Conservation (phyloP, 768 basidiomycete genomes). For the Lentinus brumalis region DNA sequence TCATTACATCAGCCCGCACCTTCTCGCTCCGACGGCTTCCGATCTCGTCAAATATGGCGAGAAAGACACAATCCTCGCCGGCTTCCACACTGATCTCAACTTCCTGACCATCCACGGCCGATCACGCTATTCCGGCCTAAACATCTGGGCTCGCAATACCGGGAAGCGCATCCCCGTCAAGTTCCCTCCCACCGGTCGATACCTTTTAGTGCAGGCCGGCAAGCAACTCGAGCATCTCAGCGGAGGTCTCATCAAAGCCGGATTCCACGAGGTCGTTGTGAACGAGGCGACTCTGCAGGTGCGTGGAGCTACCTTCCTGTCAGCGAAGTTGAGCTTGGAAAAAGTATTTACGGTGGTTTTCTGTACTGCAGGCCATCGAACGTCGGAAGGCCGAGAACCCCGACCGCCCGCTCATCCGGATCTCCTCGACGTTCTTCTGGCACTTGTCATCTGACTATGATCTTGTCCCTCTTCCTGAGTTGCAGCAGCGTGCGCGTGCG, state of each 20-base stretch:
- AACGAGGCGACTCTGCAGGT: conserved; percentile 78
- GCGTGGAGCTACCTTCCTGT: conserved; percentile 19
- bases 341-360: not conserved
- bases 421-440: conserved; percentile 97
- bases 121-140: conserved; percentile 82
- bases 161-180: conserved; percentile 88
- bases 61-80: conserved; percentile 85
- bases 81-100: conserved; percentile 94
- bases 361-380: conserved; percentile 55
- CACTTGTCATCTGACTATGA: conserved; percentile 86
- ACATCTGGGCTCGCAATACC: conserved; percentile 94
- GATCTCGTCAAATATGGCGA: conserved; percentile 79
- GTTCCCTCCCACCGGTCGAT: conserved; percentile 78
- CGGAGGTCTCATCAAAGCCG: conserved; percentile 86
- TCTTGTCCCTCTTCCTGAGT: conserved; percentile 61
- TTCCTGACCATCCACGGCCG: conserved; percentile 92
- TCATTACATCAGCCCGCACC: conserved; percentile 64
- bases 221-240: conserved; percentile 91
- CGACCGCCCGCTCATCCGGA: conserved; percentile 87
- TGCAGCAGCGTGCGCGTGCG: conserved; percentile 50
- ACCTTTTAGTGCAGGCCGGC: conserved; percentile 91
- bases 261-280: conserved; percentile 94
- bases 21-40: conserved; percentile 93
- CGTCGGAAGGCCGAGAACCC: conserved; percentile 58
- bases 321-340: not conserved